phyloP scores from a whole-genome alignment of 2,329 filamentous ascomycete species.

The Thielaviopsis musarum region DNA sequence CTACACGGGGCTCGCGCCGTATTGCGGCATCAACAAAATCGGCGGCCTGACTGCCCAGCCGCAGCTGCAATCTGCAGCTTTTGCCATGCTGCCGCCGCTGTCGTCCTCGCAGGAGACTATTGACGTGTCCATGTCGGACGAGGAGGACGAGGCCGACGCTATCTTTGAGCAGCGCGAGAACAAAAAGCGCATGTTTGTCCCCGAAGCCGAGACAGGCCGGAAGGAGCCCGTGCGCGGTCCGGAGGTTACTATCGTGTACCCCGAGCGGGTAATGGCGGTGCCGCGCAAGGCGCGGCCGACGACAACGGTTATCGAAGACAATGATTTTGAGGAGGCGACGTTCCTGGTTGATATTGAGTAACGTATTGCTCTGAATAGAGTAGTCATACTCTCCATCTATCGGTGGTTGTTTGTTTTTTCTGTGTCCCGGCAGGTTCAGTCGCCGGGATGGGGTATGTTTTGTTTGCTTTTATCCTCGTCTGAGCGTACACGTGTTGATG shows the following conservation, averaged over 20 bases:
- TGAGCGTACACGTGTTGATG: not conserved
- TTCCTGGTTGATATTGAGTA: conserved; percentile 31
- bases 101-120: conserved; percentile 40
- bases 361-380: not conserved
- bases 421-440: not conserved
- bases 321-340: conserved; percentile 53
- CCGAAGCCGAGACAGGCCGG: conserved; percentile 22
- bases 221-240: conserved; percentile 20
- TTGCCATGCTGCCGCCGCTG: conserved; percentile 24
- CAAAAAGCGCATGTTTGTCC: conserved; percentile 30
- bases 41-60: conserved; percentile 50
- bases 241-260: conserved; percentile 22
- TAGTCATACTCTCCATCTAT: not conserved
- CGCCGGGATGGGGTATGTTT: not conserved
- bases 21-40: conserved; percentile 63
- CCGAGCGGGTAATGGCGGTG: conserved; percentile 30
- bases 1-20: conserved; percentile 53
- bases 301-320: conserved; percentile 14
- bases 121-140: conserved; percentile 18
- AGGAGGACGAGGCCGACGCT: conserved; percentile 13
- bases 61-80: conserved; percentile 12
- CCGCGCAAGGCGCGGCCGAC: conserved; percentile 19
- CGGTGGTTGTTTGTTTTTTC: not conserved
- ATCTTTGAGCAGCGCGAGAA: not conserved
- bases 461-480: not conserved